Evolutionary conservation across 345 rosid species (phyloP).

Genomic region (Rhodomyrtus tomentosa): DNA sequence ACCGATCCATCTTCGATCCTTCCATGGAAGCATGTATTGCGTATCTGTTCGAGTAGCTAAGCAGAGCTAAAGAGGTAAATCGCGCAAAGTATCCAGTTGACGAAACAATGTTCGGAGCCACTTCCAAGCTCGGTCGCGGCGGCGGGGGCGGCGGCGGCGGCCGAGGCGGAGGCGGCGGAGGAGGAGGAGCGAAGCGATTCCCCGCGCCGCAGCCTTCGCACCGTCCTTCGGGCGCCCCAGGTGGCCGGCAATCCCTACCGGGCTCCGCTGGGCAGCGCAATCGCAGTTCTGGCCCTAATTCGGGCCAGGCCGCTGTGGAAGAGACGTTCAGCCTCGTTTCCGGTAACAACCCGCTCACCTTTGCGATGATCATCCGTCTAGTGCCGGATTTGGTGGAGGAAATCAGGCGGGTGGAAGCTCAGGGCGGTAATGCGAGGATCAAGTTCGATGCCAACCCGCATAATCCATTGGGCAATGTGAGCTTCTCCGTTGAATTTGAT

Average conservation of each 20-base stretch:
- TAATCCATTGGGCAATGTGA: conserved; percentile 67
- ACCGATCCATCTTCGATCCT: background rate
- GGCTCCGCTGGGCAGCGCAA: background rate
- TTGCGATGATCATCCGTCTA: conserved; percentile 67
- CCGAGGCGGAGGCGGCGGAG: background rate
- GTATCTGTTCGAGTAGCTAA: background rate
- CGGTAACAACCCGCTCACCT: conserved; percentile 47
- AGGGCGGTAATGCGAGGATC: conserved; percentile 66
- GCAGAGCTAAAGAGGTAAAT: background rate
- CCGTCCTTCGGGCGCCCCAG: background rate
- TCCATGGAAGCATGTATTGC: background rate
- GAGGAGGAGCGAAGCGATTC: background rate
- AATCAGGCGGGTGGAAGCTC: conserved; percentile 67
- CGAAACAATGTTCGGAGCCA: background rate
- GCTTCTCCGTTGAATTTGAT: conserved; percentile 10
- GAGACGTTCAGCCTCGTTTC: conserved; percentile 65
- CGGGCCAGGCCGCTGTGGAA: conserved; percentile 5
- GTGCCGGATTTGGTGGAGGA: conserved; percentile 87
- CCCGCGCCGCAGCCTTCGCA: background rate
- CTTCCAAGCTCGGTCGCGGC: conserved; percentile 6
- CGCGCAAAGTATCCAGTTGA: background rate
- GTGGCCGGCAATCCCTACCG: background rate
- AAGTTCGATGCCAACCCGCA: conserved; percentile 69
- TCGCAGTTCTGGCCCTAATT: background rate
- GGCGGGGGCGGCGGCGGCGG: background rate